Conservation (phyloP, 352 stramenopile genomes). For the Phytophthora aleatoria region DNA sequence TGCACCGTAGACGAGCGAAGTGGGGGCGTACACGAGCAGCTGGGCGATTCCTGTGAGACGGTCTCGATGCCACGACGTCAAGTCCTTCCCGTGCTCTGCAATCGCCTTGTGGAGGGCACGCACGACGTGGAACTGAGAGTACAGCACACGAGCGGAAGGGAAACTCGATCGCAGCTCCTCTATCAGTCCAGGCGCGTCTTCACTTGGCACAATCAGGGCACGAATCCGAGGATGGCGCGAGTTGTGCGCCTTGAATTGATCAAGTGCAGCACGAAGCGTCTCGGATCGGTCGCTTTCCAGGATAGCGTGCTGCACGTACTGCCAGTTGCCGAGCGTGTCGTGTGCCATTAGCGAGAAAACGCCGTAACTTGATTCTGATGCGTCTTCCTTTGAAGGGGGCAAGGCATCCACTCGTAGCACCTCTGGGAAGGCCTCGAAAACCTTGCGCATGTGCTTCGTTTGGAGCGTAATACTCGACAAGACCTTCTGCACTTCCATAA, state of each 20-base stretch:
- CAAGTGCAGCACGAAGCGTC: slow-evolving; percentile 29
- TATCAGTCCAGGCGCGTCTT: slow-evolving; percentile 13
- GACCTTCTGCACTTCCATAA: slow-evolving; percentile 31
- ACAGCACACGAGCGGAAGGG: slow-evolving; percentile 33
- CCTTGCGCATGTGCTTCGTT: slow-evolving; percentile 44
- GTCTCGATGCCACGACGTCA: slow-evolving; percentile 43
- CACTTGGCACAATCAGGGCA: slow-evolving; percentile 30
- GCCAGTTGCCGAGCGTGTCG: slow-evolving; percentile 41
- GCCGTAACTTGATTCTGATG: slow-evolving; percentile 27
- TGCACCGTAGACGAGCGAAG: slow-evolving; percentile 25
- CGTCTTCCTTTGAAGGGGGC: background rate
- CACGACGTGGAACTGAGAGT: slow-evolving; percentile 44
- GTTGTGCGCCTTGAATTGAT: slow-evolving; percentile 42
- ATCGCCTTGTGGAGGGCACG: slow-evolving; percentile 39
- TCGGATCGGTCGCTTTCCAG: slow-evolving; percentile 41
- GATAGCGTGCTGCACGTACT: slow-evolving; percentile 45
- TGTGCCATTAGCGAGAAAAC: slow-evolving; percentile 41
- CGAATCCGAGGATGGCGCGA: slow-evolving; percentile 27
- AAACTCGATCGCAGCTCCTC: slow-evolving; percentile 26
- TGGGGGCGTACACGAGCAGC: slow-evolving; percentile 40
- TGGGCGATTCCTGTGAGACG: slow-evolving; percentile 39
- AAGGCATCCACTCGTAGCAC: slow-evolving; percentile 36
- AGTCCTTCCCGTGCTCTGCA: slow-evolving; percentile 22
- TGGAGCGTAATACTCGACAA: slow-evolving; percentile 45
- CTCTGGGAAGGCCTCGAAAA: slow-evolving; percentile 40